phyloP scores from a whole-genome alignment of 345 rosid species.

The thale cress (Arabidopsis thaliana) region TAIR10.1 NC_003071.7:18217501-18218000 shows the following conservation, averaged over 20 bases:
- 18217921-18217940: constrained; percentile 84
- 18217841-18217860: constrained; percentile 64
- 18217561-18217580: background rate
- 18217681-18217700: constrained; percentile 14
- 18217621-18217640: background rate
- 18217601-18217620: background rate
- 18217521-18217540: background rate
- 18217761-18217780: constrained; percentile 70
- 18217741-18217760: constrained; percentile 61
- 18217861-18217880: constrained; percentile 79
- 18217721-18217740: constrained; percentile 37
- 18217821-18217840: constrained; percentile 80
- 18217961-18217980: constrained; percentile 86
- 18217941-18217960: constrained; percentile 72
- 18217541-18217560: background rate
- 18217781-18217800: constrained; percentile 78
- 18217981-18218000: constrained; percentile 95
- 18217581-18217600: background rate
- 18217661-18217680: constrained; percentile 20
- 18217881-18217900: constrained; percentile 83
- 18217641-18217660: constrained; percentile 9
- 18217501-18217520: background rate
- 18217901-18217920: constrained; percentile 90
- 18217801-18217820: constrained; percentile 70
- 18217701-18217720: constrained; percentile 5